These are phyloP conservation scores for Eucalyptus melliodora DNA, from an alignment of 345 rosid genomes.

Conservation along the genomic window DNA sequence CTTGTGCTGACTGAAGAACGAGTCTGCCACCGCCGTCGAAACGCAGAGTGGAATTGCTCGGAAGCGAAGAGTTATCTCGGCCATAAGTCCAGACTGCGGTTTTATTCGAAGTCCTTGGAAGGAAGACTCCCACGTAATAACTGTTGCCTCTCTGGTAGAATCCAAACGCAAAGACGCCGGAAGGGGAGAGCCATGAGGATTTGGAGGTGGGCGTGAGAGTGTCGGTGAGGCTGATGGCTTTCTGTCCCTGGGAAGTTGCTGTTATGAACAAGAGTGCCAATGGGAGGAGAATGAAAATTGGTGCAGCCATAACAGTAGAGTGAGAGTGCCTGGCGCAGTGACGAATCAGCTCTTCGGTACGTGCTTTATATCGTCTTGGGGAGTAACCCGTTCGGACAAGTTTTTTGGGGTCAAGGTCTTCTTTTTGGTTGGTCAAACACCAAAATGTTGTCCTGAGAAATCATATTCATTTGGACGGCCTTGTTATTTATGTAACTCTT, in stretches of 20 bases:
- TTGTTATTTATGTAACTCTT: not conserved
- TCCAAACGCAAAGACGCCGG: conserved; percentile 11
- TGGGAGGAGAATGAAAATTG: not conserved
- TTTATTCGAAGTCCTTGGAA: not conserved
- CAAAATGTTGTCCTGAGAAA: not conserved
- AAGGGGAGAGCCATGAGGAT: conserved; percentile 5
- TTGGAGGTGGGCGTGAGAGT: not conserved
- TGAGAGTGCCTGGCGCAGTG: not conserved
- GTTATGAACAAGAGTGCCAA: not conserved
- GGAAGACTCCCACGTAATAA: conserved; percentile 4
- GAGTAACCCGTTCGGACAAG: not conserved
- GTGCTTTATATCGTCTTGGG: not conserved
- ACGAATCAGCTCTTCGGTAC: not conserved
- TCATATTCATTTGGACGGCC: not conserved
- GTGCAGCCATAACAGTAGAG: not conserved
- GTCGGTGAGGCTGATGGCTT: not conserved
- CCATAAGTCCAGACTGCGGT: conserved; percentile 13
- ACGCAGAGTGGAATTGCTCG: not conserved
- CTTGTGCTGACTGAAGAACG: not conserved
- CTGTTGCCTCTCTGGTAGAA: not conserved
- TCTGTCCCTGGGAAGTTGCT: not conserved
- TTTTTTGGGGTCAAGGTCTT: not conserved
- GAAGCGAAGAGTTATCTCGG: conserved; percentile 1
- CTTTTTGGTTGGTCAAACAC: not conserved
- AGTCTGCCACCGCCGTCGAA: not conserved